phyloP scores from a whole-genome alignment of 2,329 filamentous ascomycete genomes.

The Sclerotinia minor region DNA sequence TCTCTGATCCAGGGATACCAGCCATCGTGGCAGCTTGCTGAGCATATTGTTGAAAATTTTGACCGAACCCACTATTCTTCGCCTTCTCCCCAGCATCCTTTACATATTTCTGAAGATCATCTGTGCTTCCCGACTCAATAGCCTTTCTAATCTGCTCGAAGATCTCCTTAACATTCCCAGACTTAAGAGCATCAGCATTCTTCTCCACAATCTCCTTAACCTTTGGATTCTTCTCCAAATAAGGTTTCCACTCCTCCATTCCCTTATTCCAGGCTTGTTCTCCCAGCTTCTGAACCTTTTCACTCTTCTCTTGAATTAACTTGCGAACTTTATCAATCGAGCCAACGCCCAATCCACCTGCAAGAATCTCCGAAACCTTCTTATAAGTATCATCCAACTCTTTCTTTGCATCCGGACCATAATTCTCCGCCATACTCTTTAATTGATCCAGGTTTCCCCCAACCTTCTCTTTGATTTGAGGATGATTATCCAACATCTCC shows the following conservation, averaged over 20 bases:
- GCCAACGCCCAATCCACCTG: slow-evolving; percentile 57
- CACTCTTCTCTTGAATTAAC: slow-evolving; percentile 67
- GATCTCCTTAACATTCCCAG: slow-evolving; percentile 64
- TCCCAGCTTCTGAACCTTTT: slow-evolving; percentile 65
- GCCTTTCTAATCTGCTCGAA: slow-evolving; percentile 63
- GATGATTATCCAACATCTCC: slow-evolving; percentile 72
- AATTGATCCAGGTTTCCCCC: slow-evolving; percentile 68
- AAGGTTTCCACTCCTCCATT: slow-evolving; percentile 68
- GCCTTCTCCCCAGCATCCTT: slow-evolving; percentile 59
- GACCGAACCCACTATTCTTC: slow-evolving; percentile 49
- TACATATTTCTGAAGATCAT: slow-evolving; percentile 61
- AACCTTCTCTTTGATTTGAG: slow-evolving; percentile 69
- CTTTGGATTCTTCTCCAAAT: slow-evolving; percentile 74
- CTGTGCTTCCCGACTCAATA: slow-evolving; percentile 59
- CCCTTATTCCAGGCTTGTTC: slow-evolving; percentile 73
- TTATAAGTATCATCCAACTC: slow-evolving; percentile 70
- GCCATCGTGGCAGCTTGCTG: slow-evolving; percentile 63
- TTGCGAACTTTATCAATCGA: slow-evolving; percentile 59
- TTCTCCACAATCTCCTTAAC: slow-evolving; percentile 71
- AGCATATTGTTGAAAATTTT: slow-evolving; percentile 42
- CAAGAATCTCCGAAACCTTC: slow-evolving; percentile 63
- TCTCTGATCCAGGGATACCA: slow-evolving; percentile 57
- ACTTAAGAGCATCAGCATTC: slow-evolving; percentile 67
- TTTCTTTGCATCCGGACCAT: slow-evolving; percentile 76
- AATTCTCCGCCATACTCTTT: slow-evolving; percentile 67